Evolutionary conservation across 768 basidiomycete genomes (phyloP), one percentile per base, ranked within the genome.

Genomic region (Lentinus tigrinus): DNA sequence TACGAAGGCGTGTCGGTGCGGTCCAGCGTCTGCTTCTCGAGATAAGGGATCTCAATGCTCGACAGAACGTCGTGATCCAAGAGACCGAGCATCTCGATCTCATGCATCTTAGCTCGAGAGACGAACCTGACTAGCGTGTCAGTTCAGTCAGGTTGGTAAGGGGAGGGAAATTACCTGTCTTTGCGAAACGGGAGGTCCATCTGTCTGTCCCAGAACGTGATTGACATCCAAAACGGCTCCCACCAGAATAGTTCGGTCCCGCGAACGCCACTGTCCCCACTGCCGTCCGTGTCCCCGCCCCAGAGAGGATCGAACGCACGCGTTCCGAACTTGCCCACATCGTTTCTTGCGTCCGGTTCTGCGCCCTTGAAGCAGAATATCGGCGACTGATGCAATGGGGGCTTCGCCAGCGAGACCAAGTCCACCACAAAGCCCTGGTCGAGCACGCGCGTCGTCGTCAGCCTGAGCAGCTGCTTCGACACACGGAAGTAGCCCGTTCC

Each of bases 401-500:
- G 88, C 70, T 98, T 98, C 46, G 90, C 85, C 40, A 98, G 79
- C 40, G 88, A 88, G 46, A 99, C 84, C 40, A 98, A 81, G 67
- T 98, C 93, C 8, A 97, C 74, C 1, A 88, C 86, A 64, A 96
- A 90, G 0, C 97, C 97, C 69, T 97, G 94, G 68, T 95, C 95
- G 21, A 97, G 80, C 81, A 98, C 86, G 16, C 97, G 83, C 26
- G 92, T 93, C 2, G 95, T 97, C 0, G 97, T 98, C 55, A 98
- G 76, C 11, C 95, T 85, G 17, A 99, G 79, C 3, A 98, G 81
- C 58, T 86, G 84, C 70, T 96, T 98, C 53, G 89, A 89, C 3
- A 98, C 97, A 26, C 89, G 85, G 70, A 94, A 98, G 71, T 93
- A 93, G 2, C 93, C 93, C 3, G 95, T 93, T 0, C 96, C 97